These are phyloP conservation scores for Penicillium riverlandense DNA, from an alignment of 495 filamentous ascomycete species.

Conservation along the genomic window DNA sequence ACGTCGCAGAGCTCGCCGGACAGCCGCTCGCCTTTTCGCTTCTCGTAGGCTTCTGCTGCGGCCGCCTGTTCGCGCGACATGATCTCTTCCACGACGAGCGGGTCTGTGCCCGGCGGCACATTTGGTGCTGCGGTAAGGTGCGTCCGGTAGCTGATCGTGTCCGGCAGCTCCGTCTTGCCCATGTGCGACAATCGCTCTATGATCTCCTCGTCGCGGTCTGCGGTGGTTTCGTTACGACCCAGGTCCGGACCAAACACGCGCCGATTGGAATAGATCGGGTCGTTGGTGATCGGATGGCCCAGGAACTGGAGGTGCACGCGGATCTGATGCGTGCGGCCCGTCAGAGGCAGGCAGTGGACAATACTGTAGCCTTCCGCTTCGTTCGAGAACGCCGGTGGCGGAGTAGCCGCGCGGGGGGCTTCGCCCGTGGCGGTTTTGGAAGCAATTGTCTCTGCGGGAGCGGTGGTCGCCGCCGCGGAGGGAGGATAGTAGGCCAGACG, in stretches of 20 bases:
- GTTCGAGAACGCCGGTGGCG: constrained; percentile 19
- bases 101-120: constrained; percentile 33
- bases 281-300: constrained; percentile 91
- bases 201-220: constrained; percentile 78
- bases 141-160: constrained; percentile 72
- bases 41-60: constrained; percentile 79
- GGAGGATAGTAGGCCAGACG: constrained; percentile 80
- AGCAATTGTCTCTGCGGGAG: constrained; percentile 7
- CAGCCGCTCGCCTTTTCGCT: constrained; percentile 76
- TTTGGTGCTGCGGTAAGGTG: constrained; percentile 37
- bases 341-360: constrained; percentile 87
- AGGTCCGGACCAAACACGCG: constrained; percentile 80
- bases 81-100: constrained; percentile 31
- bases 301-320: constrained; percentile 92
- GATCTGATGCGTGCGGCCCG: constrained; percentile 90
- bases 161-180: constrained; percentile 87
- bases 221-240: constrained; percentile 58
- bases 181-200: constrained; percentile 78
- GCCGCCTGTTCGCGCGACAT: constrained; percentile 62
- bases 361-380: constrained; percentile 76
- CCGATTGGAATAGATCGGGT: constrained; percentile 94
- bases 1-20: constrained; percentile 74
- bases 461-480: constrained; percentile 14
- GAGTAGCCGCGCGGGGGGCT: constrained; percentile 29
- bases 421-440: constrained; percentile 15